These are phyloP conservation scores for Macrophomina tecta DNA, from an alignment of 2,329 filamentous ascomycete species.

Conservation along the genomic window DNA sequence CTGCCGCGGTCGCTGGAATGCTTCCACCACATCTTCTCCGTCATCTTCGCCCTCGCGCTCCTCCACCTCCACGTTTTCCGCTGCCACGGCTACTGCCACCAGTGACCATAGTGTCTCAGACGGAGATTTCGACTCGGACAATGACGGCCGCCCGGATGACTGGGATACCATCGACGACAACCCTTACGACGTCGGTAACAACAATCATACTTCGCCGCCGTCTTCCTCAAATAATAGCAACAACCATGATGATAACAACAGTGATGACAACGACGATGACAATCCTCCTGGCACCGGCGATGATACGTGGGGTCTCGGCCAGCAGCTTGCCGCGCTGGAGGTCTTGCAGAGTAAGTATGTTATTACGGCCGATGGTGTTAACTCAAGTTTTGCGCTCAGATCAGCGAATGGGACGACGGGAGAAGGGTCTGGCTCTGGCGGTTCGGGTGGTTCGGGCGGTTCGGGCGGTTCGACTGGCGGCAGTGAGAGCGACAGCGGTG, in stretches of 20 bases:
- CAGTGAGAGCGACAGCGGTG: background rate
- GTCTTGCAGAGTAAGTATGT: conserved; percentile 52
- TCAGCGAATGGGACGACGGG: background rate
- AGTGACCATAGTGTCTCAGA: conserved; percentile 42
- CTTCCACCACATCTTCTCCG: background rate
- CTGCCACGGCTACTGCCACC: conserved; percentile 42
- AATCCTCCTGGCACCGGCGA: conserved; percentile 48
- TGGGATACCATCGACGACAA: background rate
- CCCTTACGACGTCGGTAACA: background rate
- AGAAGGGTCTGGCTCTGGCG: background rate
- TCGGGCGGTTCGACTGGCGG: background rate
- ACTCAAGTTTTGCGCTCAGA: background rate
- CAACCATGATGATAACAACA: background rate
- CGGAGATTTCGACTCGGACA: conserved; percentile 38
- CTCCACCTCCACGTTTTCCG: no score
- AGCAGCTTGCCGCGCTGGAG: conserved; percentile 65
- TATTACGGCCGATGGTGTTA: background rate
- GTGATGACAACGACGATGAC: conserved; percentile 48
- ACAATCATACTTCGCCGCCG: no score
- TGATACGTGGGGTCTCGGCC: conserved; percentile 59
- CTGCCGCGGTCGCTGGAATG: conserved; percentile 53
- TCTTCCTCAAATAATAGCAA: background rate
- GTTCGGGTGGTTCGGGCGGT: no score
- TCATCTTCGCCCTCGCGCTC: no score
- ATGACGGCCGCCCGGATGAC: background rate